Evolutionary conservation across 2,329 filamentous ascomycete genomes (phyloP), one percentile per base, ranked within the genome.

Genomic region (Stagonosporopsis tanaceti): DNA sequence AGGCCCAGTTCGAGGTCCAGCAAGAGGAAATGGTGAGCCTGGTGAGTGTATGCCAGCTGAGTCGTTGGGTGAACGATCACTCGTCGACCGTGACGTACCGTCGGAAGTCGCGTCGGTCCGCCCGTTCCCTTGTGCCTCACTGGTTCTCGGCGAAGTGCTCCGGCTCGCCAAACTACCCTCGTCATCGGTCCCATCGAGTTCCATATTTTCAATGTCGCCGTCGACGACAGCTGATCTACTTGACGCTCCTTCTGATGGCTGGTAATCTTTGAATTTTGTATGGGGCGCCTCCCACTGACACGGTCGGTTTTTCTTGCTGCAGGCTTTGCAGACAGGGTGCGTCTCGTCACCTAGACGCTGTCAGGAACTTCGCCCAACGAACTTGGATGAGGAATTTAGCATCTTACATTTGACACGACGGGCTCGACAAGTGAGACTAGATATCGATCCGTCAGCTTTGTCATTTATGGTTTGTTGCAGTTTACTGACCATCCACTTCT

Each of bases 381-480:
- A 22, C 24, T 41, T 37, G 1, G 35, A 6, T 28, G 20, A 28
- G 6, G 17, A 37, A 25, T 3, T 28, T 8, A 20, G 11, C 25
- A 53, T 58, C 67, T 54, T 34, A 70, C 71, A 74, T 47, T 74
- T 73, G 15, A 74, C 71, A 34, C 71, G 70, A 37, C 71, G 70
- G 22, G 64, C 58, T 53, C 71, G 62, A 53, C 71, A 74, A 14
- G 70, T 73, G 35, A 70, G 54, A 50, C 71, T 74, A 20, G 45
- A 32, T 22, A 38, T 11, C 24, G 17, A 39, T 25, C 58, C 39
- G 64, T 47, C 38, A 47, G 42, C 32, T 27, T 47, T 24, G 20
- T 48, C 17, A 34, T 28, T 20, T 11, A 47, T 17, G 30, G 20
- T 25, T 15, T 38, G 35, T 20, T 15, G n/a, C n/a, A 17, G 28